These are phyloP conservation scores for Nannochloris sp. DNA, from an alignment of 139 green algal species.

Conservation along the genomic window DNA sequence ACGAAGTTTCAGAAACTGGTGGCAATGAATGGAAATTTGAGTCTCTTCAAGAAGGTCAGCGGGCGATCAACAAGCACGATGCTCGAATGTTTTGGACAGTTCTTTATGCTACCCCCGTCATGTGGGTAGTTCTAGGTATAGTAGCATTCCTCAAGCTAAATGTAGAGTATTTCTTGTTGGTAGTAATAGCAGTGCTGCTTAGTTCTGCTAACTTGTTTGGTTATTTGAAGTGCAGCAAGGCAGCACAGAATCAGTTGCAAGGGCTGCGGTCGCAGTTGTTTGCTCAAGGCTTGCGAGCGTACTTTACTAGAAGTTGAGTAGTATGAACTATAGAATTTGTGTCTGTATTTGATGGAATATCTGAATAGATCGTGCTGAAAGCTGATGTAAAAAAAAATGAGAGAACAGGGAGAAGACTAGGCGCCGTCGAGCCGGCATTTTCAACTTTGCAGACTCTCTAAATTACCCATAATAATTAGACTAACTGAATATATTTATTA, in stretches of 20 bases:
- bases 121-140: slow-evolving; percentile 59
- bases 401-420: no score
- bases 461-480: no score
- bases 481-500: no score
- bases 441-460: no score
- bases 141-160: slow-evolving; percentile 58
- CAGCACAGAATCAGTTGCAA: slow-evolving; percentile 44
- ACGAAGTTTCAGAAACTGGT: slow-evolving; percentile 85
- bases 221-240: slow-evolving; percentile 85
- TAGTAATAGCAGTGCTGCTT: slow-evolving; percentile 71
- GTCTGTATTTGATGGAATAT: not conserved
- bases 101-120: slow-evolving; percentile 45
- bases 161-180: slow-evolving; percentile 79
- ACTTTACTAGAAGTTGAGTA: slow-evolving; percentile 2
- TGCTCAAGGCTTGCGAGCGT: slow-evolving; percentile 2
- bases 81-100: slow-evolving; percentile 66
- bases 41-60: slow-evolving; percentile 60
- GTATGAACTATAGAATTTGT: slow-evolving; percentile 1
- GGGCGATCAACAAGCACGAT: slow-evolving; percentile 61
- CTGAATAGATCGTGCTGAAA: no score
- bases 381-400: no score
- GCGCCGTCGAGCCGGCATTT: no score
- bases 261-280: slow-evolving; percentile 8
- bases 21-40: slow-evolving; percentile 92
- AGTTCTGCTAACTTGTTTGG: slow-evolving; percentile 69